Evolutionary conservation across 2,329 filamentous ascomycete species (phyloP).

Genomic region (Paecilomyces variotii): DNA sequence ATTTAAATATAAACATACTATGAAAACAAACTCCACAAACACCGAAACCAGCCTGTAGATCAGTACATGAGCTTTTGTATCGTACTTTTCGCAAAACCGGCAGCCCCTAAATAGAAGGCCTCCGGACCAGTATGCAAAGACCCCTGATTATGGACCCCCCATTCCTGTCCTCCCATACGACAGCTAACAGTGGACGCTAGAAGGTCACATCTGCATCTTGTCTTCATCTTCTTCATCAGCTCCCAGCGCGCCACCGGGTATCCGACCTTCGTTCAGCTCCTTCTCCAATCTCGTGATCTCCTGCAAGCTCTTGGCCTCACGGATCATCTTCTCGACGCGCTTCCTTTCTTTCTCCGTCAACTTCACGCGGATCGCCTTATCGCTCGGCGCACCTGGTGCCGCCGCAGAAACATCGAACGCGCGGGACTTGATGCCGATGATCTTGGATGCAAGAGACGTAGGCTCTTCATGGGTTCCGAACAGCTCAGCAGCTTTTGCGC

Average conservation of each 20-base stretch:
- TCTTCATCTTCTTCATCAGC: conserved; percentile 25
- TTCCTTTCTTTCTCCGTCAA: conserved; percentile 83
- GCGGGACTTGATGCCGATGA: conserved; percentile 76
- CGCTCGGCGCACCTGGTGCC: conserved; percentile 31
- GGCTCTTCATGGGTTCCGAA: conserved; percentile 75
- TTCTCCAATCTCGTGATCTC: conserved; percentile 89
- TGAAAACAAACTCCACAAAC: background rate
- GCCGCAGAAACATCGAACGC: conserved; percentile 52
- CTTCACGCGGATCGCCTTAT: conserved; percentile 68
- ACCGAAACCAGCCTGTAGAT: background rate
- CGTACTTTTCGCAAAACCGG: background rate
- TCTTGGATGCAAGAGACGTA: conserved; percentile 71
- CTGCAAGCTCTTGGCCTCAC: conserved; percentile 77
- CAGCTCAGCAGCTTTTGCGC: conserved; percentile 64
- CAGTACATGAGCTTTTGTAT: background rate
- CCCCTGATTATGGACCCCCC: background rate
- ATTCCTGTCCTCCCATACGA: background rate
- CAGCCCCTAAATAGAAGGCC: background rate
- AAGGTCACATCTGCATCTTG: conserved; percentile 30
- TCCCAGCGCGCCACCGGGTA: conserved; percentile 57
- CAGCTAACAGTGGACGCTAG: background rate
- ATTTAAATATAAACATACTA: background rate
- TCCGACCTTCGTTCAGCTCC: conserved; percentile 77
- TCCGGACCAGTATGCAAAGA: background rate
- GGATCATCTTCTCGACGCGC: conserved; percentile 77